Base-by-base conservation (phyloP, 2,329 filamentous ascomycete genomes). In the Apiospora saccharicola region DNA sequence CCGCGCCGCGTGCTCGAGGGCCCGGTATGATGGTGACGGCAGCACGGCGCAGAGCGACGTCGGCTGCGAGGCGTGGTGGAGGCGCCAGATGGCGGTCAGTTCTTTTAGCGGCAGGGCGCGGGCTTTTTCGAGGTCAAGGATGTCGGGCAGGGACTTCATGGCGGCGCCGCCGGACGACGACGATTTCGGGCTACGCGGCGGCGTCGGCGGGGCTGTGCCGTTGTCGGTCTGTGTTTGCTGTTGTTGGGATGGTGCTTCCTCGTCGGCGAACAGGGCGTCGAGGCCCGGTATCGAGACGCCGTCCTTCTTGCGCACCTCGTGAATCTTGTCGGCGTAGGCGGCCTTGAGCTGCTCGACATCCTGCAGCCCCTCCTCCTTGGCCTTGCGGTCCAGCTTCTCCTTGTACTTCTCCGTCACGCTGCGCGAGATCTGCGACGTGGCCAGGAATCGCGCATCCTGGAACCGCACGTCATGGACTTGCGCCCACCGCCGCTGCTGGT, bases 401-500 rank as follows among this genome's bases (percentile, higher is more conserved):
- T 90, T 90, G 86, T 99, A 99, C 83, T 94, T 97, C 75, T 97
- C 94, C 75, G 94, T 81, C 51, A 98, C 86, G 77, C 88, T 87
- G 72, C 90, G 88, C 67, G 91, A 87, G 72, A 90, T 86, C 72
- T 90, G 90, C 74, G 95, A 93, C 22, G 94, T 96, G 74, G 93
- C 93, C 67, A 98, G 89, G 86, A 96, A 97, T 75, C 95, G 94
- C 67, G 97, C 91, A 82, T 98, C 68, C 26, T 57, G 89, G 86
- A 96, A 97, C 75, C 95, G 94, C 68, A 97, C 91, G 82, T 98
- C 94, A 82, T 97, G 94, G 43, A 98, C 95, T 78, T 94, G 94
- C 1, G 96, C 96, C 93, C 94, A 97, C 81, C 95, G 91, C 71
- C 92, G 90, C 82, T 98, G 96, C 76, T 85, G 81, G 37, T n/a